These are phyloP conservation scores for Sechiopsis laciniata DNA, from an alignment of 306 rosid genomes.

Conservation along the genomic window DNA sequence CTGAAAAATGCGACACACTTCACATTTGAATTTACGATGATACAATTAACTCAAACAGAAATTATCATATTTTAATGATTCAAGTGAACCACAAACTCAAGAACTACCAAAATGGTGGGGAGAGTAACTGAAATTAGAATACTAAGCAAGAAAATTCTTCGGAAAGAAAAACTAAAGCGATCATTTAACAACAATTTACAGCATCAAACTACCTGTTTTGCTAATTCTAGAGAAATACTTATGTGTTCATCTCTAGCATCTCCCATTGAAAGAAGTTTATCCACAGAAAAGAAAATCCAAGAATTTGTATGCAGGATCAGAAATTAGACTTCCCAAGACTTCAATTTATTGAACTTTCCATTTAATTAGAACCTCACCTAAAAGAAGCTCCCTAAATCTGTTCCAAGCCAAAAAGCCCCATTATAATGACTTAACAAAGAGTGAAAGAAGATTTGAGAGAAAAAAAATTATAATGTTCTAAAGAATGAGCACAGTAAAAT, in stretches of 20 bases:
- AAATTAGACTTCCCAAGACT: background rate
- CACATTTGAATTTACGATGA: conserved; percentile 4
- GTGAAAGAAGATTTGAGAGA: background rate
- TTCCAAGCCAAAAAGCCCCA: background rate
- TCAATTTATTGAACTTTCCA: background rate
- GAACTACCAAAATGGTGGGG: background rate
- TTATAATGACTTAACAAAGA: background rate
- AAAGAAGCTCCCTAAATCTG: background rate
- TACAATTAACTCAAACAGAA: background rate
- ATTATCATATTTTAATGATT: background rate
- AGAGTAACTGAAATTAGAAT: background rate
- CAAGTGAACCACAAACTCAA: background rate
- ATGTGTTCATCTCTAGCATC: background rate
- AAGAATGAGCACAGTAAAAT: background rate
- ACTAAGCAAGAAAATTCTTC: background rate
- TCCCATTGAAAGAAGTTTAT: background rate
- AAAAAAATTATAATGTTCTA: too few relatives aligned
- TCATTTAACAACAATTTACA: background rate
- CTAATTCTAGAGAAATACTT: background rate
- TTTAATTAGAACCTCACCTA: background rate
- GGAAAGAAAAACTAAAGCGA: background rate
- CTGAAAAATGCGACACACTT: conserved; percentile 39
- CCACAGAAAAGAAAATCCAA: background rate
- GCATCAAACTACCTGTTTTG: background rate
- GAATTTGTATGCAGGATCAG: background rate